phyloP scores from a whole-genome alignment of 1,284 basidiomycete species.

The Megacollybia platyphylla region DNA sequence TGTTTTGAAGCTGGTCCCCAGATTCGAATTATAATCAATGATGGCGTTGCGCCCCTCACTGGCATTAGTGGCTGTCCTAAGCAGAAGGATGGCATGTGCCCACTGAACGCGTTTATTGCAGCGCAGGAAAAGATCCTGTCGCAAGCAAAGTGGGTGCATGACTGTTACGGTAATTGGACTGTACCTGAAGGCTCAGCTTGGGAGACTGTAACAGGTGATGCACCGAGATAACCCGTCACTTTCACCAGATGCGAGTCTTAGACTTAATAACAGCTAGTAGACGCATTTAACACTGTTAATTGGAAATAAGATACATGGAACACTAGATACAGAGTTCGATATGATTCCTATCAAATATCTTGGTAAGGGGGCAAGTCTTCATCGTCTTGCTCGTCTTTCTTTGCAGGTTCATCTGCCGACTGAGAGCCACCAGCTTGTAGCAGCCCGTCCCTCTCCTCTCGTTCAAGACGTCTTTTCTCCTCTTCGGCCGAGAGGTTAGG shows the following conservation, averaged over 20 bases:
- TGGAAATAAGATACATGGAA: not conserved
- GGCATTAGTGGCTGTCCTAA: slow-evolving; percentile 62
- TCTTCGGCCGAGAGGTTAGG: slow-evolving; percentile 34
- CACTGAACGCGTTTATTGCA: slow-evolving; percentile 61
- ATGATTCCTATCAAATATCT: slow-evolving; percentile 24
- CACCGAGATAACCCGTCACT: slow-evolving; percentile 5
- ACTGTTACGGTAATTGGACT: slow-evolving; percentile 64
- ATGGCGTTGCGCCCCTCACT: slow-evolving; percentile 76
- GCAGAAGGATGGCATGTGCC: slow-evolving; percentile 71
- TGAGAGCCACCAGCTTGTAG: slow-evolving; percentile 17
- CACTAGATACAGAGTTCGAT: not conserved
- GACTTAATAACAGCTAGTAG: too few species aligned
- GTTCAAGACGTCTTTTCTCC: slow-evolving; percentile 57
- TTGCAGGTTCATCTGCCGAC: not conserved
- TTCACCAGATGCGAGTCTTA: too few species aligned
- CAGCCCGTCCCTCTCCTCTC: slow-evolving; percentile 38
- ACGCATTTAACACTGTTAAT: not conserved
- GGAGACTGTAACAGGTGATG: slow-evolving; percentile 43
- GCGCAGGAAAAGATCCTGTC: slow-evolving; percentile 57
- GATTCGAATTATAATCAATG: slow-evolving; percentile 77
- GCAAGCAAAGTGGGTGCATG: slow-evolving; percentile 66
- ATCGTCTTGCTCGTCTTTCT: slow-evolving; percentile 18
- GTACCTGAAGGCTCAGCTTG: slow-evolving; percentile 42
- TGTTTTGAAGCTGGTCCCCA: slow-evolving; percentile 45
- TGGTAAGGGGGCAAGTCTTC: slow-evolving; percentile 59